Percentiles rank a stretch among this genome's conserved stretches.
Conservation (phyloP, 257 asterid genomes). For the Craterostigma plantagineum region DNA sequence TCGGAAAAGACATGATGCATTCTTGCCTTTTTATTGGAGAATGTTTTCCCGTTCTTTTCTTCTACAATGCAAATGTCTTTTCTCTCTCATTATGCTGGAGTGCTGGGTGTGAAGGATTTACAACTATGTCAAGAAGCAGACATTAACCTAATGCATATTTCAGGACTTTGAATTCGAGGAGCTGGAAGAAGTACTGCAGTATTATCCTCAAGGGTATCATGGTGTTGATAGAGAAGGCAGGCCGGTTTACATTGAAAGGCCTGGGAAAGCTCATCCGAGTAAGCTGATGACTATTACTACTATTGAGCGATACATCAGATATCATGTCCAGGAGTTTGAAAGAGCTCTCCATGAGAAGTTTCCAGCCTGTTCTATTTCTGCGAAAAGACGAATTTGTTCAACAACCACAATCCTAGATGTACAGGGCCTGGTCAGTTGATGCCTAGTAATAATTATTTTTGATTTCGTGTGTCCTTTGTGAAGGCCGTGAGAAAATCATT, state of each 20-base stretch:
- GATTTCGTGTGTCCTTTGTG: too few species aligned
- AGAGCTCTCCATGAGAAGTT: constrained; percentile 69
- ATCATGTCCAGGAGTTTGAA: constrained; percentile 94
- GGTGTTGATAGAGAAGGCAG: constrained; percentile 97
- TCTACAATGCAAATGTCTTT: not conserved
- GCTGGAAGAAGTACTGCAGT: constrained; percentile 74
- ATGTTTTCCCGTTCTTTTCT: too few species aligned
- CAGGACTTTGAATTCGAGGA: constrained; percentile 80
- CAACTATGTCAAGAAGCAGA: not conserved
- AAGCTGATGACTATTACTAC: constrained; percentile 65
- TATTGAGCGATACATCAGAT: constrained; percentile 59
- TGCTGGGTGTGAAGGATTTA: not conserved
- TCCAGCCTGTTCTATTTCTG: constrained; percentile 88
- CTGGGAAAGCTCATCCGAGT: constrained; percentile 79
- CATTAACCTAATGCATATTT: too few species aligned
- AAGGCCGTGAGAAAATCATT: too few species aligned
- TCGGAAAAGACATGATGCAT: constrained; percentile 1
- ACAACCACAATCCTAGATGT: constrained; percentile 84
- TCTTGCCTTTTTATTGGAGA: too few species aligned
- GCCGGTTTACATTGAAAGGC: constrained; percentile 91
- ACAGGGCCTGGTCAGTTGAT: constrained; percentile 75
- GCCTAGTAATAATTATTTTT: constrained; percentile 8
- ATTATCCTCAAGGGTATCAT: constrained; percentile 95
- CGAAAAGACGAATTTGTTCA: constrained; percentile 68
- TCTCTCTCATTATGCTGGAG: too few species aligned